Conservation (phyloP, 176 grass and related monocot species). For the Aegilops umbellulata region DNA sequence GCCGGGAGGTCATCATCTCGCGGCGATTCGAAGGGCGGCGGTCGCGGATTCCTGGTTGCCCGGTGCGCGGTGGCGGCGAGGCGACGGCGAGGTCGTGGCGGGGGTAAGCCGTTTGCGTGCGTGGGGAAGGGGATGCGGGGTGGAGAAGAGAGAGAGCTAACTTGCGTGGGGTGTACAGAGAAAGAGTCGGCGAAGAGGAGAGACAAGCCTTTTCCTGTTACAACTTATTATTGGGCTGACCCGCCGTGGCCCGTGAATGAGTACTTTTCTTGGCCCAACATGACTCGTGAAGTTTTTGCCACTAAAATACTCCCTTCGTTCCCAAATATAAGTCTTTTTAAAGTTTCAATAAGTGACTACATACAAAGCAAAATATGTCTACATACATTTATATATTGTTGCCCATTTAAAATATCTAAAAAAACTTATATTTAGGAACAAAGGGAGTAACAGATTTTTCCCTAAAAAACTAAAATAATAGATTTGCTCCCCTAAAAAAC, state of each 20-base stretch:
- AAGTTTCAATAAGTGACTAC: no score
- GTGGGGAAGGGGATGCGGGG: conserved; percentile 5
- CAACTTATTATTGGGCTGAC: neutral
- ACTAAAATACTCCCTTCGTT: no score
- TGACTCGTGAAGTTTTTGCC: neutral
- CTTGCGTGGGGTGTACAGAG: neutral
- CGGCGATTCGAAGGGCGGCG: neutral
- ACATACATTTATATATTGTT: no score
- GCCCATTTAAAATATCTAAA: no score
- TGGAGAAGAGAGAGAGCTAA: neutral
- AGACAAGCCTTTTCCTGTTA: neutral
- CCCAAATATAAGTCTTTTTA: no score
- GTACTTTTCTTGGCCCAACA: neutral
- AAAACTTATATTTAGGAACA: no score
- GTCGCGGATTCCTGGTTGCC: neutral
- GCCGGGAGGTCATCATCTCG: conserved; percentile 35
- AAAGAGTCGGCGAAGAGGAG: neutral
- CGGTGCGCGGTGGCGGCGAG: neutral
- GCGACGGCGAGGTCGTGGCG: neutral
- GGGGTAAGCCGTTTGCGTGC: conserved; percentile 41
- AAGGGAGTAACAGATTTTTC: no score
- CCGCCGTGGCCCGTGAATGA: neutral
- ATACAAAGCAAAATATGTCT: no score
- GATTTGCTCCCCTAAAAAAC: no score
- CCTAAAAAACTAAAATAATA: no score